A percentile compares a stretch with the other conserved stretches of the same genome.
phyloP scores from a whole-genome alignment of 208 protist genomes.

The Acanthamoeba culbertsoni region DNA sequence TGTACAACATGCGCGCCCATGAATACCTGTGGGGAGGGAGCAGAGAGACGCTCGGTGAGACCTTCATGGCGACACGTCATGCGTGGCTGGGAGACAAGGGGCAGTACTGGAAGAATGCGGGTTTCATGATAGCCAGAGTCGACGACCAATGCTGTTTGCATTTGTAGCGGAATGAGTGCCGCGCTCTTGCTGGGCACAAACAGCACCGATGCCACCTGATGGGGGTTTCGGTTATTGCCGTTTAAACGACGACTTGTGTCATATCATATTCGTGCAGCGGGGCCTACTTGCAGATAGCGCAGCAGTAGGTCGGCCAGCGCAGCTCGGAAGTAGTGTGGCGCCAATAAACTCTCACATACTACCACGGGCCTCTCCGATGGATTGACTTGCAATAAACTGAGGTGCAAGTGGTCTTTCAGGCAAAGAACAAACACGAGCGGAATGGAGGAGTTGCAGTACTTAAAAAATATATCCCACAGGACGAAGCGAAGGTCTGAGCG shows the following conservation, averaged over 20 bases:
- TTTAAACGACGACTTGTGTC: too few relatives aligned
- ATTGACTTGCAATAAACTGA: not conserved
- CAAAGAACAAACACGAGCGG: not conserved
- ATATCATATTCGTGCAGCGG: too few relatives aligned
- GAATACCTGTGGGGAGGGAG: not conserved
- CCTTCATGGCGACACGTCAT: not conserved
- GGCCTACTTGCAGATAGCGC: not conserved
- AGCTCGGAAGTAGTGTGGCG: not conserved
- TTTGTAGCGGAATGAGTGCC: not conserved
- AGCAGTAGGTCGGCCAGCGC: not conserved
- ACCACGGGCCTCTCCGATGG: not conserved
- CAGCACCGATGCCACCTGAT: not conserved
- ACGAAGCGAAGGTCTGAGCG: not conserved
- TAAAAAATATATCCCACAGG: not conserved
- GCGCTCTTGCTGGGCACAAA: slow-evolving; percentile 7
- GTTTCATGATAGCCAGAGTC: not conserved
- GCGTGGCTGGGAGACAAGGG: not conserved
- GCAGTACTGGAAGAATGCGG: not conserved
- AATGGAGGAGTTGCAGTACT: not conserved
- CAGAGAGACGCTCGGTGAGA: too few relatives aligned
- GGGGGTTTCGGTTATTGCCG: too few relatives aligned
- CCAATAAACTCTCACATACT: not conserved
- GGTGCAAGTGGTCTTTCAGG: not conserved
- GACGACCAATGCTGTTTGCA: not conserved
- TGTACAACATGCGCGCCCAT: slow-evolving; percentile 9